Conservation (phyloP, 1,284 basidiomycete genomes). For the Pholiota adiposa region DNA sequence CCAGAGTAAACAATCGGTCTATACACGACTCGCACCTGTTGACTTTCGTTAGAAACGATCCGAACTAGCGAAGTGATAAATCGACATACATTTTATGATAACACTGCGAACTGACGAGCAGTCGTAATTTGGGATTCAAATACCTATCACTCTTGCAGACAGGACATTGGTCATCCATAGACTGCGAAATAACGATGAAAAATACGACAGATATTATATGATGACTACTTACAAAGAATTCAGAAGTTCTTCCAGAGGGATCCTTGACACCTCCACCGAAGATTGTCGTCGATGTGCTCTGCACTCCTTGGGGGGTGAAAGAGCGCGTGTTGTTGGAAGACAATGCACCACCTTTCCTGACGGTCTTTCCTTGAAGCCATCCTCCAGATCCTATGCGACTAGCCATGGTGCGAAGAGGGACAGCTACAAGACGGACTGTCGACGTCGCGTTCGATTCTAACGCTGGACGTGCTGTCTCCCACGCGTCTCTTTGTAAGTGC, state of each 20-base stretch:
- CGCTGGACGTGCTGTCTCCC: too few species aligned
- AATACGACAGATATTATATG: conserved; percentile 5
- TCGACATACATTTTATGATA: conserved; percentile 95
- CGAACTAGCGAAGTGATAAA: background rate
- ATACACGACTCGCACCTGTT: conserved; percentile 96
- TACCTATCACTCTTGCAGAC: conserved; percentile 98
- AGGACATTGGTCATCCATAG: conserved; percentile 94
- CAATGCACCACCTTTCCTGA: conserved; percentile 63
- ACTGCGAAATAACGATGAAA: conserved; percentile 47
- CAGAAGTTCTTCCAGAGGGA: conserved; percentile 75
- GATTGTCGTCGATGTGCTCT: conserved; percentile 70
- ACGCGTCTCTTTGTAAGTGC: too few species aligned
- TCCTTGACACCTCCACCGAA: conserved; percentile 84
- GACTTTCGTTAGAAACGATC: conserved; percentile 18
- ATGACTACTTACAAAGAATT: conserved; percentile 69
- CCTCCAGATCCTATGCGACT: conserved; percentile 40
- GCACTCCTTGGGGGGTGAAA: conserved; percentile 64
- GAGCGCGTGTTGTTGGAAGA: conserved; percentile 58
- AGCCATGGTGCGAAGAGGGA: conserved; percentile 34
- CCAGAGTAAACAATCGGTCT: conserved; percentile 93
- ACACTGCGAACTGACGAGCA: conserved; percentile 95
- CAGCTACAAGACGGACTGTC: background rate
- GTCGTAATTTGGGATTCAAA: conserved; percentile 90
- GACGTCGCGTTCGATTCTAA: too few species aligned
- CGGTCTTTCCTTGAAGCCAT: conserved; percentile 74